These are phyloP conservation scores for Puccinia coronata DNA, from an alignment of 1,284 basidiomycete genomes.

Conservation along the genomic window DNA sequence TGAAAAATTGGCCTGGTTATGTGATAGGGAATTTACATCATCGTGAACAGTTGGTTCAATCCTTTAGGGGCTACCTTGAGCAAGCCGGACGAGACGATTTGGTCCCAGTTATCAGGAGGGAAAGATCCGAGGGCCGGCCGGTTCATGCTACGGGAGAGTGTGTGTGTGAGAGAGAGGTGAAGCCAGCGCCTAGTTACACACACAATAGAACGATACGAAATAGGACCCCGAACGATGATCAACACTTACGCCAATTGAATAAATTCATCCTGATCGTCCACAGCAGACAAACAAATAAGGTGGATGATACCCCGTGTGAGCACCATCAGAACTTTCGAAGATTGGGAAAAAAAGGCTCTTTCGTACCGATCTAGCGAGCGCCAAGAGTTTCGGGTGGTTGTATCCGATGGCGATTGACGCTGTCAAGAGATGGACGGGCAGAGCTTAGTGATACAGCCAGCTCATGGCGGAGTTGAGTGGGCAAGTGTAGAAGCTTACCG, in stretches of 20 bases:
- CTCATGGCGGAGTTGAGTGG: slow-evolving; percentile 51
- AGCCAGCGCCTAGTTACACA: too few species aligned
- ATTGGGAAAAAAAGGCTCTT: slow-evolving; percentile 2
- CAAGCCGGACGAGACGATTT: slow-evolving; percentile 61
- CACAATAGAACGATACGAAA: too few species aligned
- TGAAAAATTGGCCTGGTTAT: not conserved
- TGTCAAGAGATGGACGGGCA: slow-evolving; percentile 51
- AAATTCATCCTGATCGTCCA: slow-evolving; percentile 58
- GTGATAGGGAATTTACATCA: slow-evolving; percentile 52
- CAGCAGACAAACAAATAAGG: not conserved
- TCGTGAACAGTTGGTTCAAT: slow-evolving; percentile 61
- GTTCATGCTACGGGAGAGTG: slow-evolving; percentile 59
- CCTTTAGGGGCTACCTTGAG: slow-evolving; percentile 63
- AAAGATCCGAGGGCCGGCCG: slow-evolving; percentile 64
- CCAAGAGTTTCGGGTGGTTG: slow-evolving; percentile 62
- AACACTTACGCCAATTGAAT: slow-evolving; percentile 57
- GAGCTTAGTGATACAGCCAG: not conserved
- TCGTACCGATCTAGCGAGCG: slow-evolving; percentile 59
- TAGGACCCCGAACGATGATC: not conserved
- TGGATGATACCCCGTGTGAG: not conserved
- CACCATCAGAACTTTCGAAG: not conserved
- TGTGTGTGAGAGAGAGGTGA: too few species aligned
- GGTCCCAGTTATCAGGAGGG: slow-evolving; percentile 62
- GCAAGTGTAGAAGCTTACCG: slow-evolving; percentile 50
- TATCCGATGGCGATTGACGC: slow-evolving; percentile 62